A percentile compares a stretch with the other conserved stretches of the same genome.
phyloP scores from a whole-genome alignment of 2,329 filamentous ascomycete species.

The Cladorrhinum sp. region DNA sequence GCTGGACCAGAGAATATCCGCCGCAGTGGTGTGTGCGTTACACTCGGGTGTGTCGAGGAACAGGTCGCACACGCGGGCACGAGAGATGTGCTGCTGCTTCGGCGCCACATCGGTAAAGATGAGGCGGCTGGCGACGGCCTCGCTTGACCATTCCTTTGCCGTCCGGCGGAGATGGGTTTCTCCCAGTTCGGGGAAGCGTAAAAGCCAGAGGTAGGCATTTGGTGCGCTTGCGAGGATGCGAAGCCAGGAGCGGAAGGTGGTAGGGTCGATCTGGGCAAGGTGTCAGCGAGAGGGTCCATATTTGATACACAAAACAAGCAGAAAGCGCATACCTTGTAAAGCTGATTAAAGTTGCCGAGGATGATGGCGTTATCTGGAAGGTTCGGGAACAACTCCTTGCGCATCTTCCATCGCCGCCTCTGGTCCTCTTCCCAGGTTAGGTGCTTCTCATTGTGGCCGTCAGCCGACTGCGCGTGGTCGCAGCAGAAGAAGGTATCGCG shows the following conservation, averaged over 20 bases:
- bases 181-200: constrained; percentile 93
- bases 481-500: constrained; percentile 97
- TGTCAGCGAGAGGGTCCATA: constrained; percentile 1
- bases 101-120: constrained; percentile 96
- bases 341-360: constrained; percentile 95
- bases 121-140: constrained; percentile 80
- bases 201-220: constrained; percentile 87
- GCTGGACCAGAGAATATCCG: constrained; percentile 93
- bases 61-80: constrained; percentile 86
- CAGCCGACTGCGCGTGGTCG: constrained; percentile 89
- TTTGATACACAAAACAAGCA: neutral
- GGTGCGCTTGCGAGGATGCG: constrained; percentile 83
- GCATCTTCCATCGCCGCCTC: constrained; percentile 80
- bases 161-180: constrained; percentile 81
- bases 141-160: constrained; percentile 77
- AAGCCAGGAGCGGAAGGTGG: constrained; percentile 92
- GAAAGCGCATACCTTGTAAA: constrained; percentile 76
- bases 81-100: constrained; percentile 88
- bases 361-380: constrained; percentile 83
- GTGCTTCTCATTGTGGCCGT: constrained; percentile 57
- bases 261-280: constrained; percentile 77
- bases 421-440: constrained; percentile 84
- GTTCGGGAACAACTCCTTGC: constrained; percentile 83
- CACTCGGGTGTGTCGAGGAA: constrained; percentile 98
- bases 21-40: constrained; percentile 96